Percentiles rank a stretch among this genome's conserved stretches.
Conservation (phyloP, 139 green algal species). For the Eudorina sp. region DNA sequence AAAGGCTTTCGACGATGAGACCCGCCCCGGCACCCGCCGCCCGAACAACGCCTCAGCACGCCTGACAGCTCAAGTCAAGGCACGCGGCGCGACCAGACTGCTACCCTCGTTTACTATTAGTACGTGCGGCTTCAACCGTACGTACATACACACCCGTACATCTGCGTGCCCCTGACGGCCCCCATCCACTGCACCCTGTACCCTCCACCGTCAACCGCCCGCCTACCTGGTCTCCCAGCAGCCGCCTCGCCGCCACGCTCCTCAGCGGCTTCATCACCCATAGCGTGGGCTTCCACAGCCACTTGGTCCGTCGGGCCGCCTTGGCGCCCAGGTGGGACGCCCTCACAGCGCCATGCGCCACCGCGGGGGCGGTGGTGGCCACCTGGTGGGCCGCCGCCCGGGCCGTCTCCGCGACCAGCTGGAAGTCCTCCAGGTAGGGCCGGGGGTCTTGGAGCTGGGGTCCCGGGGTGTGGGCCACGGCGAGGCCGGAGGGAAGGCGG, state of each 20-base stretch:
- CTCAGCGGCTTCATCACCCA: constrained; percentile 37
- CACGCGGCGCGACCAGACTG: too few relatives aligned
- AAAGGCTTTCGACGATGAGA: too few relatives aligned
- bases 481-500: background rate
- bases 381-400: constrained; percentile 13
- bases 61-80: too few relatives aligned
- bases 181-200: too few relatives aligned
- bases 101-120: too few relatives aligned
- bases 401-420: constrained; percentile 23
- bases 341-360: background rate
- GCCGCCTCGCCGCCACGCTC: constrained; percentile 8
- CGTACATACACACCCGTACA: too few relatives aligned
- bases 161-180: too few relatives aligned
- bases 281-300: constrained; percentile 37
- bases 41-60: too few relatives aligned
- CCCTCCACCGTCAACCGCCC: too few relatives aligned
- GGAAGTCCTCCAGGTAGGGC: constrained; percentile 48
- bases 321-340: background rate
- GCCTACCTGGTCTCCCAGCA: constrained; percentile 1
- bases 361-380: background rate
- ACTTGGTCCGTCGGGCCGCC: constrained; percentile 31
- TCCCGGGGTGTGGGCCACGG: too few relatives aligned
- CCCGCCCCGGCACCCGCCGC: too few relatives aligned
- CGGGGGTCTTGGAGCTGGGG: constrained; percentile 45
- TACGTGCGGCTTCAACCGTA: too few relatives aligned